phyloP scores from a whole-genome alignment of 495 filamentous ascomycete genomes.

The Friedmanniomyces endolithicus region DNA sequence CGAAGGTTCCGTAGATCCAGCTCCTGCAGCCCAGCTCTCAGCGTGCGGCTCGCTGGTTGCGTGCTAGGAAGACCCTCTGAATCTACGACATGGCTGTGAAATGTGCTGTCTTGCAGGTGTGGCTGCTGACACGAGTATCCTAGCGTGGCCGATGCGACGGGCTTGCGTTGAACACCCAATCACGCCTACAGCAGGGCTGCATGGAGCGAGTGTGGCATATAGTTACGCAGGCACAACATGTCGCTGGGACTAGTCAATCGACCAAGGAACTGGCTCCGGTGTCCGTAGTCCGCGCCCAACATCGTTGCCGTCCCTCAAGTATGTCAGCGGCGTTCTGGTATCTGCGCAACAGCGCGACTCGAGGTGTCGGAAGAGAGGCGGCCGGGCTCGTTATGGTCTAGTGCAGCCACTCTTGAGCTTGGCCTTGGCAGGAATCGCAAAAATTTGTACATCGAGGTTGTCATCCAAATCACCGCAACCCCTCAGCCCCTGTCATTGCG shows the following conservation, averaged over 20 bases:
- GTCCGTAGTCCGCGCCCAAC: background rate
- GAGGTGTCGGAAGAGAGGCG: background rate
- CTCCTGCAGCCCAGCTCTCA: background rate
- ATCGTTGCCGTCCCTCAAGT: background rate
- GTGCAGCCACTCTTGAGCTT: background rate
- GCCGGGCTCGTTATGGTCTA: no score
- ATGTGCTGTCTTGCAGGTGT: background rate
- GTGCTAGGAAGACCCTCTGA: background rate
- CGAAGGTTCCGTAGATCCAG: background rate
- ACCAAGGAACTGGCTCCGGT: background rate
- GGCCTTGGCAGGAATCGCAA: background rate
- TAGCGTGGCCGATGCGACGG: background rate
- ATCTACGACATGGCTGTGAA: background rate
- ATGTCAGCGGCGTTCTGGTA: background rate
- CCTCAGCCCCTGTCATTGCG: no score
- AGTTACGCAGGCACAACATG: background rate
- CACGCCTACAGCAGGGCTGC: background rate
- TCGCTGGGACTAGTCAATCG: background rate
- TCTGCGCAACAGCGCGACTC: no score
- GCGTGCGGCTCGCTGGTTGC: background rate
- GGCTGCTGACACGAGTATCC: background rate
- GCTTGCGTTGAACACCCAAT: background rate
- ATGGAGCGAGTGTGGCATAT: background rate
- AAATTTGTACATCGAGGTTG: no score
- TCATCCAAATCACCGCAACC: no score